Evolutionary conservation across 2,329 filamentous ascomycete genomes (phyloP).

Genomic region (Hymenoscyphus scutula): DNA sequence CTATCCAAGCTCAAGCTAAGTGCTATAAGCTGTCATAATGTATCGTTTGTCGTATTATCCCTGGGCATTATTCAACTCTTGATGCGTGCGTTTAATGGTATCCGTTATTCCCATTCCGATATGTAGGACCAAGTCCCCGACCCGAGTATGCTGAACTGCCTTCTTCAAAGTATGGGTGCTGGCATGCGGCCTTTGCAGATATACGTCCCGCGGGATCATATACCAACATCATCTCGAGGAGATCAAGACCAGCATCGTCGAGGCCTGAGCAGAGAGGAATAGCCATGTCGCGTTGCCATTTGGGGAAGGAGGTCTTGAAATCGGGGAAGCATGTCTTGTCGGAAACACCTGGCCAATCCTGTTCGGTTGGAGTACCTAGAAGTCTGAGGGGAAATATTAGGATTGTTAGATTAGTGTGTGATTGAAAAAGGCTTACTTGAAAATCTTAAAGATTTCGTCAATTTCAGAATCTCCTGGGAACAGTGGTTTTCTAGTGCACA

Average conservation of each 20-base stretch:
- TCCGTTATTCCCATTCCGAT: conserved; percentile 33
- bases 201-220: conserved; percentile 86
- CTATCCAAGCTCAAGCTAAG: conserved; percentile 29
- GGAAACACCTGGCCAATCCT: conserved; percentile 77
- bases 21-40: conserved; percentile 25
- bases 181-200: conserved; percentile 82
- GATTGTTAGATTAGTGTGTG: conserved; percentile 9
- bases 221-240: conserved; percentile 69
- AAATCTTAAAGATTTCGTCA: conserved; percentile 93
- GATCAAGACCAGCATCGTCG: conserved; percentile 68
- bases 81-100: conserved; percentile 29
- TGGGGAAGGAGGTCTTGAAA: conserved; percentile 89
- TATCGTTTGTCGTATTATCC: conserved; percentile 18
- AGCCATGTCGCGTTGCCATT: conserved; percentile 74
- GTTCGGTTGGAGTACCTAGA: conserved; percentile 79
- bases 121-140: conserved; percentile 34
- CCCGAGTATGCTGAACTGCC: conserved; percentile 37
- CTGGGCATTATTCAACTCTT: conserved; percentile 11
- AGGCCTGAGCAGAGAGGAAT: conserved; percentile 67
- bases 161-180: conserved; percentile 74
- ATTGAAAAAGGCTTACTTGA: conserved; percentile 58
- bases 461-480: conserved; percentile 93
- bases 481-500: conserved; percentile 90
- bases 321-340: conserved; percentile 79
- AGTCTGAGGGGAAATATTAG: conserved; percentile 51